Evolutionary conservation across 139 green algal species (phyloP), one percentile per base, ranked within the genome.

Genomic region (Micractinium conductrix): DNA sequence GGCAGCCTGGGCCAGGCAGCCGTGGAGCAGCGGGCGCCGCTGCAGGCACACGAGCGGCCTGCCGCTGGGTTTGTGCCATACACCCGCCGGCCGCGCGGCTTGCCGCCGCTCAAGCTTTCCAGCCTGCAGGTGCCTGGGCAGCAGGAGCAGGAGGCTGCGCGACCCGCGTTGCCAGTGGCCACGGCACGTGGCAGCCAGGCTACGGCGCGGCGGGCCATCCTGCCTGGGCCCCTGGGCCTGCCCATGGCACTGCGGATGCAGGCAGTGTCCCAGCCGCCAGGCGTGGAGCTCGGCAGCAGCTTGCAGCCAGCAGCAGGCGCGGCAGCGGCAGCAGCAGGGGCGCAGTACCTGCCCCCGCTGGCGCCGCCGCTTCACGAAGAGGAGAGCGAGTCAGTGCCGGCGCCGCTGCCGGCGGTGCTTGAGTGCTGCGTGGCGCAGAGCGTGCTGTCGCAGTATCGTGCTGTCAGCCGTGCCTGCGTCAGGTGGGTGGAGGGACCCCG

Each of bases 391-490:
- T 24, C n/a, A 4, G 30, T 12, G 9, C 50, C 43, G 33, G 69
- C 80, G 1, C 71, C 81, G 40, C 81, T 86, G 2, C 37, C 71
- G 14, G 81, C 70, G 16, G 81, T 80, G n/a, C 60, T 86, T 0
- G 71, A 86, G 81, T 33, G 53, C 19, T 60, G 55, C 35, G 30
- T 86, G 21, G 9, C 42, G 26, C 71, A 86, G 48, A 62, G 55
- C 42, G 71, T 86, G 55, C 53, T 86, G 19, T 86, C 81, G 10
- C 81, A 86, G 71, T 81, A 86, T 40, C 70, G 81, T 0, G 53
- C 81, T 0, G 71, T 81, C 68, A 86, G 81, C 81, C 81, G 71
- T 14, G 71, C 81, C 0, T 86, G 81, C 42, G 71, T 81, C 55
- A 81, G 81, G 81, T 86, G n/a, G 16, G 53, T 4, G 22, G n/a